phyloP scores from a whole-genome alignment of 2,329 filamentous ascomycete genomes.

The Colletotrichum simmondsii region DNA sequence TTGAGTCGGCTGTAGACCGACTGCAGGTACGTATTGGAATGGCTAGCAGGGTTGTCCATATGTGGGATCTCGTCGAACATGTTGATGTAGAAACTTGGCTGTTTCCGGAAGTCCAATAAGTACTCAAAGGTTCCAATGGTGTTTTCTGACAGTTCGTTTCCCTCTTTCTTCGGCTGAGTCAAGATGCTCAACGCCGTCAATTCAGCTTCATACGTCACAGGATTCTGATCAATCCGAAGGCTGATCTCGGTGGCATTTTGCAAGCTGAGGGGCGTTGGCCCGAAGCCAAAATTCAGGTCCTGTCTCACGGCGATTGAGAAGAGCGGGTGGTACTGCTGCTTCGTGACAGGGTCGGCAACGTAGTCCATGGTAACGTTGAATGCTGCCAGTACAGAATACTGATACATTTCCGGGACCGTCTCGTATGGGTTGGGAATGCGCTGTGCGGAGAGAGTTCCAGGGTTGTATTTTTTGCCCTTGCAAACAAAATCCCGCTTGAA shows the following conservation, averaged over 20 bases:
- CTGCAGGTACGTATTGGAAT: background rate
- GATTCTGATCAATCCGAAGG: slow-evolving; percentile 1
- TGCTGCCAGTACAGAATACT: slow-evolving; percentile 7
- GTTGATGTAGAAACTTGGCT: slow-evolving; percentile 10
- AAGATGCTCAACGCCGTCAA: slow-evolving; percentile 15
- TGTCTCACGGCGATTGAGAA: background rate
- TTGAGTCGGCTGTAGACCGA: slow-evolving; percentile 42
- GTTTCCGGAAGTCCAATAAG: slow-evolving; percentile 22
- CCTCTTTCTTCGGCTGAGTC: slow-evolving; percentile 10
- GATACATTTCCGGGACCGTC: background rate
- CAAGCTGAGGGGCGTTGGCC: background rate
- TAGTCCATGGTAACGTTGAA: slow-evolving; percentile 24
- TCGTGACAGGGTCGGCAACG: slow-evolving; percentile 14
- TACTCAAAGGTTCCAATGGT: slow-evolving; percentile 12
- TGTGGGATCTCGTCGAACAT: slow-evolving; percentile 27
- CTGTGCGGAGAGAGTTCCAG: slow-evolving; percentile 12
- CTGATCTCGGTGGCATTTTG: slow-evolving; percentile 14
- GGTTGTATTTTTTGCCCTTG: background rate
- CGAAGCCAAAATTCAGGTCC: background rate
- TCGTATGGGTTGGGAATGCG: slow-evolving; percentile 22
- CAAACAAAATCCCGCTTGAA: slow-evolving; percentile 6
- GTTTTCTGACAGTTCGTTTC: background rate
- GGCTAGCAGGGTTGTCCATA: slow-evolving; percentile 17
- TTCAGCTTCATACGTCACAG: slow-evolving; percentile 25
- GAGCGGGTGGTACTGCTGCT: slow-evolving; percentile 14